Evolutionary conservation across 129 eudicot species (phyloP).

Genomic region (Saussurea involucrata): DNA sequence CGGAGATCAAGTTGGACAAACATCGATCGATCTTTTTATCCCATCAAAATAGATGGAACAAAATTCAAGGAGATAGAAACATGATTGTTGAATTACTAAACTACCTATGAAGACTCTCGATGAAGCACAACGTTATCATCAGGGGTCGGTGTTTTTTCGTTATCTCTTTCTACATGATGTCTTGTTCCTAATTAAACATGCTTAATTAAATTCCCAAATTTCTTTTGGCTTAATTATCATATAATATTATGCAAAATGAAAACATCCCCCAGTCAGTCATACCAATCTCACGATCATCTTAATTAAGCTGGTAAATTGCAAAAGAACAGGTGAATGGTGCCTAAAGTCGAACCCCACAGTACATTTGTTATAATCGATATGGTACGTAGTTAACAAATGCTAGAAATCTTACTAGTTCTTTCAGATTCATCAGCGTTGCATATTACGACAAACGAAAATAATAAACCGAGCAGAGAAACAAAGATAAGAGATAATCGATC

Average conservation of each 20-base stretch:
- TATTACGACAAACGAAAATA: conserved; percentile 16
- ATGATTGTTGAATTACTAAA: not conserved
- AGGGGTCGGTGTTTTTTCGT: not conserved
- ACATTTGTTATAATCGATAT: not conserved
- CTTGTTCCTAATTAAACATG: not conserved
- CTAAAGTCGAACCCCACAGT: too few species aligned
- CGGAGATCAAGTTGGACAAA: not conserved
- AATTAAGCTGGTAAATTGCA: too few species aligned
- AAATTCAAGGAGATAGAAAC: not conserved
- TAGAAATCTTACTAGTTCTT: conserved; percentile 9
- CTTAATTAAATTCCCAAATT: not conserved
- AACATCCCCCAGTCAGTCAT: not conserved
- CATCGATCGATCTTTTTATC: not conserved
- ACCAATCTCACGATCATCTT: not conserved
- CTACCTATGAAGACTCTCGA: not conserved
- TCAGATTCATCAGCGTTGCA: conserved; percentile 20
- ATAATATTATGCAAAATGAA: not conserved
- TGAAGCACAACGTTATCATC: not conserved
- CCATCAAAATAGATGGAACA: not conserved
- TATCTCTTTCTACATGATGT: not conserved
- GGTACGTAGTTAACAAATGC: not conserved
- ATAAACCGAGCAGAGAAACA: conserved; percentile 20
- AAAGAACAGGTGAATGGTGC: too few species aligned
- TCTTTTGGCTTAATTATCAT: not conserved
- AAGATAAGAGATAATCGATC: conserved; percentile 15